A percentile compares a stretch with the other conserved stretches of the same genome.
Conservation (phyloP, 805 yeast genomes). For the Ogataea nonfermentans region DNA sequence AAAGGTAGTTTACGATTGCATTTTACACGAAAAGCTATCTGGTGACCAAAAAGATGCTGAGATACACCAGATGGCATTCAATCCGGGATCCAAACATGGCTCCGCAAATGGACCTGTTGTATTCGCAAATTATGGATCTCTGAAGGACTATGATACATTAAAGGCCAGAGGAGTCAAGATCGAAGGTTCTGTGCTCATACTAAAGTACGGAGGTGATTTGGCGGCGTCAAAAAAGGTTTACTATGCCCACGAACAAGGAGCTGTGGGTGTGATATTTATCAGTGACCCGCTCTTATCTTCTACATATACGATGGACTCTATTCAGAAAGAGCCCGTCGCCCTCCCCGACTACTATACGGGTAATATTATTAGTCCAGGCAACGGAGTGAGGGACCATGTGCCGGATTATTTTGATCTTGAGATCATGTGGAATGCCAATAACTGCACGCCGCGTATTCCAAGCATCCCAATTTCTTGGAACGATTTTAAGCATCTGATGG, state of each 20-base stretch:
- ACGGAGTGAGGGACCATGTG: constrained; percentile 41
- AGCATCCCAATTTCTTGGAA: constrained; percentile 73
- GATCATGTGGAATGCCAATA: constrained; percentile 44
- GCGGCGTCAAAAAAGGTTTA: constrained; percentile 51
- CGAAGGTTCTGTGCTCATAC: constrained; percentile 52
- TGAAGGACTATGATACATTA: constrained; percentile 49
- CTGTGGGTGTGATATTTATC: constrained; percentile 67
- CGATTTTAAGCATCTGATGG: constrained; percentile 53
- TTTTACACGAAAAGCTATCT: constrained; percentile 20
- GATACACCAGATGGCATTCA: constrained; percentile 51
- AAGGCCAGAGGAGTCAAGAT: constrained; percentile 37
- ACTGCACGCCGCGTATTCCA: constrained; percentile 67
- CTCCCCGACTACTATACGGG: constrained; percentile 63
- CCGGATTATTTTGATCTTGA: constrained; percentile 38
- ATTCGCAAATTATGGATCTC: constrained; percentile 67
- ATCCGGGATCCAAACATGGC: constrained; percentile 66
- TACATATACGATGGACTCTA: constrained; percentile 40
- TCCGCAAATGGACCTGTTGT: constrained; percentile 51
- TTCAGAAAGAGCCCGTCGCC: constrained; percentile 58
- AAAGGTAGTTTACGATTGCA: constrained; percentile 20
- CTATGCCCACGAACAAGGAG: constrained; percentile 56
- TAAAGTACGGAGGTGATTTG: constrained; percentile 56
- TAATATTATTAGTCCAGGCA: constrained; percentile 78
- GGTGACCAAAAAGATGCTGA: constrained; percentile 13
- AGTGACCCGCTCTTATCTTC: constrained; percentile 37